Percentiles rank a stretch among this genome's conserved stretches.
Conservation (phyloP, 331 rosid genomes). For the Telfairia occidentalis region DNA sequence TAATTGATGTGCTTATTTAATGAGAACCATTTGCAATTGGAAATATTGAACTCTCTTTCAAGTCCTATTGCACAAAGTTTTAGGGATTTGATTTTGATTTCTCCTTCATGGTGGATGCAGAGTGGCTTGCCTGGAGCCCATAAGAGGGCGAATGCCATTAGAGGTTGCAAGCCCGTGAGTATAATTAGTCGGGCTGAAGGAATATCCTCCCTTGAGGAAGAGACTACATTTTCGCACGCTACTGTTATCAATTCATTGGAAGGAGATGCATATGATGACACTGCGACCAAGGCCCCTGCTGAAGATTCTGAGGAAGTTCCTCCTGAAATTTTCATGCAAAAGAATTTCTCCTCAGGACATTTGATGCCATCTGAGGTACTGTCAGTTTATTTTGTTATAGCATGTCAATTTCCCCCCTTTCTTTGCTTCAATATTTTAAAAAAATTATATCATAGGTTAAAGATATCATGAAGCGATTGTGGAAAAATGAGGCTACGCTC, state of each 20-base stretch:
- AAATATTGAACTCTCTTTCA: background rate
- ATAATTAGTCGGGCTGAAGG: conserved; percentile 19
- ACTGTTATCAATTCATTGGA: conserved; percentile 22
- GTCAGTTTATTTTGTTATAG: background rate
- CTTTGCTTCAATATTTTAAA: background rate
- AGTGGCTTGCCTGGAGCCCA: conserved; percentile 12
- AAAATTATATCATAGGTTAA: conserved; percentile 46
- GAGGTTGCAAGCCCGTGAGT: conserved; percentile 18
- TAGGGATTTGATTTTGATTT: conserved; percentile 17
- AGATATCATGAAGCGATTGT: conserved; percentile 36
- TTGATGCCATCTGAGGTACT: conserved; percentile 63
- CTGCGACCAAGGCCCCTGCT: conserved; percentile 12
- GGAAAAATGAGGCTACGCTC: conserved; percentile 59
- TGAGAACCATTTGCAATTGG: background rate
- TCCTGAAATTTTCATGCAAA: conserved; percentile 26
- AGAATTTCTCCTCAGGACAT: conserved; percentile 29
- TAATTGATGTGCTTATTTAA: background rate
- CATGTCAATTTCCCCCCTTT: background rate
- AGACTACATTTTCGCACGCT: conserved; percentile 17
- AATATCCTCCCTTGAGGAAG: conserved; percentile 26
- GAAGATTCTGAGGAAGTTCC: conserved; percentile 14
- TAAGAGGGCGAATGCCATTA: conserved; percentile 41
- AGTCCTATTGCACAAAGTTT: conserved; percentile 8
- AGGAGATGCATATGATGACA: conserved; percentile 16
- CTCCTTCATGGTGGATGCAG: conserved; percentile 35